These are phyloP conservation scores for Coemansia sp. DNA, from an alignment of 192 early-diverging fungal genomes.

Conservation along the genomic window DNA sequence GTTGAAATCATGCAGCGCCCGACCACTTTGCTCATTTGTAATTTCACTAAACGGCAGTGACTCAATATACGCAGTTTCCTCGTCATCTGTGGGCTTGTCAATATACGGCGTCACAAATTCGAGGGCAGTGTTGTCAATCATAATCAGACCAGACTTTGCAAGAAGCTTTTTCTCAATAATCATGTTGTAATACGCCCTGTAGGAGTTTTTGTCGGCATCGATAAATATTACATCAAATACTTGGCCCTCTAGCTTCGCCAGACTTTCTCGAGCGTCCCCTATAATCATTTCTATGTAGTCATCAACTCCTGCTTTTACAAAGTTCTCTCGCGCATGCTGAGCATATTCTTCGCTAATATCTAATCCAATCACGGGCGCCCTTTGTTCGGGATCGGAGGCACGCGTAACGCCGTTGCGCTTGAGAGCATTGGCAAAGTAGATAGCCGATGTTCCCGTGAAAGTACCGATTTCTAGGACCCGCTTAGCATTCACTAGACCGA, in stretches of 20 bases:
- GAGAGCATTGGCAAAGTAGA: constrained; percentile 68
- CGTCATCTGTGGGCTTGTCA: constrained; percentile 3
- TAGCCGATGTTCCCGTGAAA: constrained; percentile 62
- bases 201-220: constrained; percentile 70
- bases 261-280: constrained; percentile 21
- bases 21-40: background rate
- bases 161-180: constrained; percentile 62
- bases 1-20: constrained; percentile 57
- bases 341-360: constrained; percentile 57
- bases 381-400: constrained; percentile 4
- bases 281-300: constrained; percentile 49
- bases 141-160: constrained; percentile 54
- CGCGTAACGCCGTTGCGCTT: constrained; percentile 34
- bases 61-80: constrained; percentile 7
- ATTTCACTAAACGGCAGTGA: constrained; percentile 1
- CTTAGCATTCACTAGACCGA: constrained; percentile 50
- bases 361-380: constrained; percentile 45
- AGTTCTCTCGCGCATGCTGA: constrained; percentile 41
- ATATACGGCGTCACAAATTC: constrained; percentile 17
- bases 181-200: constrained; percentile 61
- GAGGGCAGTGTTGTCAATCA: constrained; percentile 61
- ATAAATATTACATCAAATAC: constrained; percentile 63
- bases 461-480: constrained; percentile 64
- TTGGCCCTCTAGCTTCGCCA: constrained; percentile 38
- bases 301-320: constrained; percentile 24